phyloP scores from a whole-genome alignment of 306 rosid genomes.

The Astragalus membranaceus region DNA sequence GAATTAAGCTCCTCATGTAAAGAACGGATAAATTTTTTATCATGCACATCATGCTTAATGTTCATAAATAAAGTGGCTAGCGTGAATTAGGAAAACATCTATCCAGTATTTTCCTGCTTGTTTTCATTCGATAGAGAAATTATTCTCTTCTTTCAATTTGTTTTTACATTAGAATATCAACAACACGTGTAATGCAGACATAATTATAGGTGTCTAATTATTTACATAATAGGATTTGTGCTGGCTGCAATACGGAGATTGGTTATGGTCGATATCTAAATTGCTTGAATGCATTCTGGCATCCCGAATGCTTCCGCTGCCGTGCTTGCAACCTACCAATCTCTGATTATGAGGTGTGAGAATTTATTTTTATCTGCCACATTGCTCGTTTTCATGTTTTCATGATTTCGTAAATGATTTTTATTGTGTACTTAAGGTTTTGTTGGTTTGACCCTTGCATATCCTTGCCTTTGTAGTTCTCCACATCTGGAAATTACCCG shows the following conservation, averaged over 20 bases:
- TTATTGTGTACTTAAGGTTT: background rate
- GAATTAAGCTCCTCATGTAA: too few relatives aligned
- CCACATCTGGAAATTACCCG: conserved; percentile 83
- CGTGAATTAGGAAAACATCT: background rate
- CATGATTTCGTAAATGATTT: background rate
- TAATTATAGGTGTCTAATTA: conserved; percentile 1
- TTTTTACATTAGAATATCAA: background rate
- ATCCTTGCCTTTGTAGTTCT: conserved; percentile 48
- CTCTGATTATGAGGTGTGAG: conserved; percentile 72
- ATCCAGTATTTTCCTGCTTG: background rate
- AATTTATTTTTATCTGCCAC: background rate
- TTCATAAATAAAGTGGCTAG: background rate
- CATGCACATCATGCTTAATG: background rate
- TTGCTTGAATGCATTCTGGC: conserved; percentile 91
- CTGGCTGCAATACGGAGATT: conserved; percentile 63
- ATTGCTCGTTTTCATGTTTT: conserved; percentile 15
- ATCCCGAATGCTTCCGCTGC: conserved; percentile 97
- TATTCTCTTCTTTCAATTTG: conserved; percentile 14
- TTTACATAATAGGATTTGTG: conserved; percentile 57
- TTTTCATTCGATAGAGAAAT: conserved; percentile 10
- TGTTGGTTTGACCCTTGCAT: background rate
- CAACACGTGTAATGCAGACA: background rate
- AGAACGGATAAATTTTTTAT: too few relatives aligned
- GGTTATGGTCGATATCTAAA: conserved; percentile 86
- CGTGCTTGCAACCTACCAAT: conserved; percentile 89